A percentile compares a stretch with the other conserved stretches of the same genome.
Evolutionary conservation across 140 eudicot species (phyloP).

Genomic region (Oenanthe javanica): DNA sequence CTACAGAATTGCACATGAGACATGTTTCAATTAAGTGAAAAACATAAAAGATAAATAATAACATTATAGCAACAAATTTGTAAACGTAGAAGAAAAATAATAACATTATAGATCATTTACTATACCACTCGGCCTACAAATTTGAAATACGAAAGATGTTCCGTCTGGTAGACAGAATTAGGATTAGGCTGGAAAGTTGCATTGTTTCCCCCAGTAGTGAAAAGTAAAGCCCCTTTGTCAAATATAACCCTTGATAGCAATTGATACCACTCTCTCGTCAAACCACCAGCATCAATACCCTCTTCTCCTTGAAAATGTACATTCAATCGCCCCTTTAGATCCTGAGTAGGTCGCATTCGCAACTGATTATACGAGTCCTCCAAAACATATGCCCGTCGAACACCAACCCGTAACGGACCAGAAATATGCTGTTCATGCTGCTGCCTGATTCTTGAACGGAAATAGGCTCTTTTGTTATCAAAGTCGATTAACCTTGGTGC

Average conservation of each 20-base stretch:
- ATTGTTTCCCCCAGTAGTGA: conserved; percentile 93
- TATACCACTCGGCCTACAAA: conserved; percentile 98
- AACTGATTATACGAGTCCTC: conserved; percentile 96
- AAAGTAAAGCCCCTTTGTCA: conserved; percentile 96
- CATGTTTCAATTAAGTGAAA: not conserved
- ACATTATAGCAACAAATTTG: not conserved
- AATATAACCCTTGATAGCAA: conserved; percentile 81
- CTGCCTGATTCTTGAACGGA: conserved; percentile 88
- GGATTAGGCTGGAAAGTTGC: conserved; percentile 98
- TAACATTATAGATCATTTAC: not conserved
- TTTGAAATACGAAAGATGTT: conserved; percentile 94
- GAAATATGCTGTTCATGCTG: conserved; percentile 93
- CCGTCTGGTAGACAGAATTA: conserved; percentile 95
- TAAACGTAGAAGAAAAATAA: not conserved
- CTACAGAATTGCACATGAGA: conserved; percentile 22
- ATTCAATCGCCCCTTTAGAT: conserved; percentile 86
- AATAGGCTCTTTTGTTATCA: conserved; percentile 91
- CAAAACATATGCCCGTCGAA: conserved; percentile 89
- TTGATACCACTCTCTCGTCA: conserved; percentile 99
- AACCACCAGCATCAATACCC: conserved; percentile 98
- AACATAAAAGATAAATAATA: not conserved
- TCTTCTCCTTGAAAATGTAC: conserved; percentile 99
- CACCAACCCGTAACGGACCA: conserved; percentile 83
- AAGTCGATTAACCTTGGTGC: conserved; percentile 90
- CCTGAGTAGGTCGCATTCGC: conserved; percentile 84